phyloP scores from a whole-genome alignment of 2,329 filamentous ascomycete species.

The Neofusicoccum cordaticola region DNA sequence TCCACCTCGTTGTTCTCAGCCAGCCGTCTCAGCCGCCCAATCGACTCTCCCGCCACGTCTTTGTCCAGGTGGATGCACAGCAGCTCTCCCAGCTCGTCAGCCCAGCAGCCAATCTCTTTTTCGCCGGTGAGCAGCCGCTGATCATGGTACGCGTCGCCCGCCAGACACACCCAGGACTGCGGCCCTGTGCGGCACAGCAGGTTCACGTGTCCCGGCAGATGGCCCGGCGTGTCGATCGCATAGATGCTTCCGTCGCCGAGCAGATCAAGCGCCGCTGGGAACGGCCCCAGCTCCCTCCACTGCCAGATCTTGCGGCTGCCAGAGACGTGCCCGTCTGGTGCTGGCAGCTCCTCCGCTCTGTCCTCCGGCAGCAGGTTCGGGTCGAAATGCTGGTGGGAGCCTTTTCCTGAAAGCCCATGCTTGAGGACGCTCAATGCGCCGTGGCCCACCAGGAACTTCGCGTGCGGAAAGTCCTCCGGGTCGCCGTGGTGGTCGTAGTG shows the following conservation, averaged over 20 bases:
- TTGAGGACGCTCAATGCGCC: constrained; percentile 30
- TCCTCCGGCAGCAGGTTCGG: constrained; percentile 41
- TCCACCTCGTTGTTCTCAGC: constrained; percentile 43
- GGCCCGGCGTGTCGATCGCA: constrained; percentile 51
- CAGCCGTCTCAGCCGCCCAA: constrained; percentile 42
- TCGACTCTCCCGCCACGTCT: constrained; percentile 42
- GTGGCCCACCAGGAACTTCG: constrained; percentile 41
- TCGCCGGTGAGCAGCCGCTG: constrained; percentile 50
- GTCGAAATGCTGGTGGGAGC: constrained; percentile 41
- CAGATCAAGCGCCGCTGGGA: constrained; percentile 48
- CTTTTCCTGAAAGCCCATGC: constrained; percentile 20
- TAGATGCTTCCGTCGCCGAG: constrained; percentile 48
- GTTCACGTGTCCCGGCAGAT: constrained; percentile 53
- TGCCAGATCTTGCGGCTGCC: constrained; percentile 18
- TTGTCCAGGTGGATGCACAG: constrained; percentile 54
- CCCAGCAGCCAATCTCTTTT: constrained; percentile 51
- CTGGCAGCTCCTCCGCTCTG: constrained; percentile 45
- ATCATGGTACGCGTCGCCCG: constrained; percentile 56
- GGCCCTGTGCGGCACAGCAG: constrained; percentile 43
- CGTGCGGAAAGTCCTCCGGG: constrained; percentile 36
- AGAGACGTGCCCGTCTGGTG: not conserved
- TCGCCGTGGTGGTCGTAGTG: constrained; percentile 45
- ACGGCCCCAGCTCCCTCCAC: constrained; percentile 46
- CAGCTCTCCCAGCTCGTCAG: constrained; percentile 43
- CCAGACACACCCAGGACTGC: constrained; percentile 48